Evolutionary conservation across 2,329 filamentous ascomycete species (phyloP), one percentile per base, ranked within the genome.

Genomic region (Septoria linicola): DNA sequence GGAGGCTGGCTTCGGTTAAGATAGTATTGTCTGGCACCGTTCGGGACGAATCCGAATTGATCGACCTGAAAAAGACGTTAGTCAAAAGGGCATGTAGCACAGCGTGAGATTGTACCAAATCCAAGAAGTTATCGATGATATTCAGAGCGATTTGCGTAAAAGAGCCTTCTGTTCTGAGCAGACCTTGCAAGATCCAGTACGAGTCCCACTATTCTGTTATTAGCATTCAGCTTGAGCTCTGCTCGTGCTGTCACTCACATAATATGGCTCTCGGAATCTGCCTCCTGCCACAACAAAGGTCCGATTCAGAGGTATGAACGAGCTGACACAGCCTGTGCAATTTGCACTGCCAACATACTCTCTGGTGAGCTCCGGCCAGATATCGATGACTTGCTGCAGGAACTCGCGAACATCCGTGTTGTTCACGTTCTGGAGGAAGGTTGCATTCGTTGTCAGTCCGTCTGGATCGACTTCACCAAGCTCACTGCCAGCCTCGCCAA

Each of bases 281-380:
- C 84, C 83, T 10, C 83, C 83, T 3, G 83, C 83, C 13, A 87
- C 78, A n/a, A 87, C 82, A 61, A 87, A 87, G 2, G 82, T 83
- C 51, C 81, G 79, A 61, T 84, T 84, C 53, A 87, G 65, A 5
- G 82, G 80, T 49, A 87, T 80, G 68, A 84, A 86, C 64, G 82
- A 85, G 60, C 77, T 77, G 27, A 82, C 81, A 55, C 83, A 87
- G 27, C 75, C 75, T 7, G 74, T 71, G 71, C 83, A 86, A 59
- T 77, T 78, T 19, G 64, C 63, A n/a, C 72, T 66, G 46, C 76
- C 76, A 11, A 72, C 70, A 64, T 85, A 86, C 17, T 73, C 70
- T 30, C 84, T 75, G 4, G 84, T 87, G 41, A 87, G 70, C 53
- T 85, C 80, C 11, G 83, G 83, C 84, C 84, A 87, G 56, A 87